phyloP scores from a whole-genome alignment of 495 filamentous ascomycete species.

The Penicillium roqueforti region DNA sequence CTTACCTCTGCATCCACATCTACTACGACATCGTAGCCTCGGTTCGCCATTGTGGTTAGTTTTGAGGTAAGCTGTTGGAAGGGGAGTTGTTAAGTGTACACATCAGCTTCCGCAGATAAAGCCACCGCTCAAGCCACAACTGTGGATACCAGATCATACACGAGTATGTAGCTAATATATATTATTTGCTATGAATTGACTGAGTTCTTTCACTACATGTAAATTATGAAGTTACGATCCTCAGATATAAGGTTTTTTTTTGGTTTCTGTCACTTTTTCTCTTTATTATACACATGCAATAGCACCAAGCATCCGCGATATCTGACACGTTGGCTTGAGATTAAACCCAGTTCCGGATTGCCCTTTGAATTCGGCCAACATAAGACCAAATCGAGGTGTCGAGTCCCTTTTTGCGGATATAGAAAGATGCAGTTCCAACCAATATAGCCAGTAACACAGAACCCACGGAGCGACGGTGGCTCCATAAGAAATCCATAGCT shows the following conservation, averaged over 20 bases:
- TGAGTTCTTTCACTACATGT: background rate
- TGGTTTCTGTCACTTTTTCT: background rate
- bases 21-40: constrained; percentile 95
- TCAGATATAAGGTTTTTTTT: background rate
- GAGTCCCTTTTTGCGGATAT: constrained; percentile 44
- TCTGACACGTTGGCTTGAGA: background rate
- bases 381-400: constrained; percentile 41
- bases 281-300: background rate
- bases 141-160: constrained; percentile 8
- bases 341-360: constrained; percentile 19
- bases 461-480: constrained; percentile 54
- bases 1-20: constrained; percentile 88
- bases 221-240: background rate
- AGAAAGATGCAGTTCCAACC: constrained; percentile 55
- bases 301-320: background rate
- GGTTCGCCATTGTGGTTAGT: constrained; percentile 62
- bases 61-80: constrained; percentile 19
- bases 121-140: constrained; percentile 27
- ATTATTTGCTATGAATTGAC: background rate
- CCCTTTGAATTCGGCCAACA: constrained; percentile 25
- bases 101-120: constrained; percentile 28
- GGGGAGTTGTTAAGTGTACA: constrained; percentile 24
- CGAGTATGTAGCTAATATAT: background rate
- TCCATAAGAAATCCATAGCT: constrained; percentile 51
- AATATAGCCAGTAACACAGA: constrained; percentile 59